Evolutionary conservation across 108 stramenopile species (phyloP), one percentile per base, ranked within the genome.

Genomic region (Ochromonas danica): DNA sequence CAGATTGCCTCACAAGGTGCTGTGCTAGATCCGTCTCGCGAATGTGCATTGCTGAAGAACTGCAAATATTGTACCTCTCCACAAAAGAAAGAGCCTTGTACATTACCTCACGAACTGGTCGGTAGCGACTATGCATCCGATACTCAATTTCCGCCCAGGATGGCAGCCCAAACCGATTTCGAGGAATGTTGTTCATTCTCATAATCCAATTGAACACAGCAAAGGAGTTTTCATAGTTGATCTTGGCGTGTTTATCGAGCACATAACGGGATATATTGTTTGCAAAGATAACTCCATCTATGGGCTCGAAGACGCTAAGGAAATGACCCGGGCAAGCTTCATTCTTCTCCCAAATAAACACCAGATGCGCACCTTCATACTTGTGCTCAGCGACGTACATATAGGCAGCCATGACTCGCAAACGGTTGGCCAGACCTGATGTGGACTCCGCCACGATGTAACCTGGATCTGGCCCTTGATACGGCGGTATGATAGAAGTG

Each of bases 261-360:
- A 67, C 63, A 36, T 35, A 67, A 10, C 63, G 17, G 6, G 63
- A 67, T 28, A 25, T 10, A 36, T 67, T 67, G 31, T 3, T 35
- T 36, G 63, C 63, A 67, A 67, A 67, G 17, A 67, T 36, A 6
- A 67, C 63, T 31, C 10, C 10, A 31, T 28, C 14, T 14, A 67
- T 67, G 10, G 63, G 63, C 25, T 67, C 30, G 25, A 67, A 67
- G 6, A 67, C 17, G 10, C 14, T 14, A 10, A 67, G 31, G 35
- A 67, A 67, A 67, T 67, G 63, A 28, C 63, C 63, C 10, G 63
- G 63, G 25, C 63, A 67, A 35, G 63, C 63, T 31, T 67, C 31
- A 67, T 67, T 67, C 6, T 6, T 67, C 17, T 67, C 63, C 63
- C 63, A 67, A 31, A 67, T 67, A 33, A 67, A 67, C 3, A 67